Base-by-base conservation (phyloP, 768 basidiomycete species). In the Porphyrellus cyaneotinctus region DNA sequence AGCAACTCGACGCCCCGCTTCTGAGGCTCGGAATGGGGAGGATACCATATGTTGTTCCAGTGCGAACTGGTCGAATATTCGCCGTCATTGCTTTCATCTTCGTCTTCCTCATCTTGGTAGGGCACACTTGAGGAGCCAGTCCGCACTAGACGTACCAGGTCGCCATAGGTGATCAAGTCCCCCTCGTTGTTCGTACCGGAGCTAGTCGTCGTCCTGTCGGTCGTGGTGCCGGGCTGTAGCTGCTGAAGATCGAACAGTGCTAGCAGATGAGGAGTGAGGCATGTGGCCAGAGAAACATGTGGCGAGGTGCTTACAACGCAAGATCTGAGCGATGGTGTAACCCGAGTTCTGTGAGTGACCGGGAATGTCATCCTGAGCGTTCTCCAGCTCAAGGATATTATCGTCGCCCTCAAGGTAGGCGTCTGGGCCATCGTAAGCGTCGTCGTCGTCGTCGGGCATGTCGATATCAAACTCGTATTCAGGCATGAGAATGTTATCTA, bases 1-100 rank as follows among this genome's bases (percentile, higher is more conserved):
- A 91, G 75, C 13, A 95, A 74, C 37, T 79, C 74, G 15, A 83
- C 61, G 3, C 92, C 92, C 30, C 71, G 75, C 46, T 78, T 60
- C 66, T 85, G 79, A 7, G 90, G 87, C 52, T 85, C 78, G 18
- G 68, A 80, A 22, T 78, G 74, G 39, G 70, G 56, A 28, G 68
- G 63, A 51, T 68, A 75, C 72, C 72, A 77, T 54, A 60, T 30
- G 31, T 45, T 44, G 57, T 64, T 42, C 66, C 64, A 56, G 60
- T 65, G 57, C 63, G 66, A 59, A 61, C 46, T 30, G 36, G 49
- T n/a, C 17, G 28, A 45, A 45, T 58, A 54, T 11, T 64, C 59
- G 6, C 72, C 70, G 17, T 73, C 71, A 18, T 71, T 68, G 14
- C 72, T 73, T 4, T 68, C 67, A 12, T 80, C 75, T 0, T 73